Evolutionary conservation across 495 filamentous ascomycete species (phyloP).

Genomic region (Aspergillus sclerotiicarbonarius): DNA sequence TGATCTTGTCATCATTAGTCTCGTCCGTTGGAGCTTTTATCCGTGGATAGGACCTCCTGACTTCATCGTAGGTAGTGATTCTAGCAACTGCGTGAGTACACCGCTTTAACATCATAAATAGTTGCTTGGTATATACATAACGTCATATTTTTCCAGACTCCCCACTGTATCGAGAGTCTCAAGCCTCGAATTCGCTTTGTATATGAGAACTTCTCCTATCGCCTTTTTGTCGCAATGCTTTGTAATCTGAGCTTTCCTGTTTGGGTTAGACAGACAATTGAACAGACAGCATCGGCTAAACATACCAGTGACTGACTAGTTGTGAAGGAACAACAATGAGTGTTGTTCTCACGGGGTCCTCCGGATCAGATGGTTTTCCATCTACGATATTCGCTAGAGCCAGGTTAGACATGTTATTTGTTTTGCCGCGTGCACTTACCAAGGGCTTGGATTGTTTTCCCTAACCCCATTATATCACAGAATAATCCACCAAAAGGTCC

Average conservation of each 20-base stretch:
- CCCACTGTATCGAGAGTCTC: slow-evolving; percentile 11
- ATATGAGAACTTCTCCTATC: slow-evolving; percentile 16
- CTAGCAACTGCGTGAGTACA: slow-evolving; percentile 14
- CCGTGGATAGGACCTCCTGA: slow-evolving; percentile 50
- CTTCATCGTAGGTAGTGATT: slow-evolving; percentile 54
- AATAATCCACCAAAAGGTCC: slow-evolving; percentile 53
- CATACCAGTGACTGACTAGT: slow-evolving; percentile 45
- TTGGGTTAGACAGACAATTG: background rate
- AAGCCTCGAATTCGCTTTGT: slow-evolving; percentile 12
- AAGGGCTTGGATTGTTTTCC: slow-evolving; percentile 56
- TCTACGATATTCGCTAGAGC: slow-evolving; percentile 46
- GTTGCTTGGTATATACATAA: slow-evolving; percentile 24
- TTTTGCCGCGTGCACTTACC: slow-evolving; percentile 12
- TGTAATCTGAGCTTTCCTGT: slow-evolving; percentile 36
- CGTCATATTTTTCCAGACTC: slow-evolving; percentile 18
- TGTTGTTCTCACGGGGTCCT: slow-evolving; percentile 35
- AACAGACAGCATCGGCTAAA: background rate
- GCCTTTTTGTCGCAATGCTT: slow-evolving; percentile 31
- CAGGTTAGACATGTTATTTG: background rate
- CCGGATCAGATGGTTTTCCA: slow-evolving; percentile 30
- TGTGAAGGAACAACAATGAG: slow-evolving; percentile 49
- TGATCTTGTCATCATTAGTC: slow-evolving; percentile 24
- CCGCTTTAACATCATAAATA: background rate
- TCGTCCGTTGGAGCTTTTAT: slow-evolving; percentile 25
- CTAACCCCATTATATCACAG: slow-evolving; percentile 63